phyloP scores from a whole-genome alignment of 2,329 filamentous ascomycete genomes.

The Pseudopyrenochaeta lycopersici region DNA sequence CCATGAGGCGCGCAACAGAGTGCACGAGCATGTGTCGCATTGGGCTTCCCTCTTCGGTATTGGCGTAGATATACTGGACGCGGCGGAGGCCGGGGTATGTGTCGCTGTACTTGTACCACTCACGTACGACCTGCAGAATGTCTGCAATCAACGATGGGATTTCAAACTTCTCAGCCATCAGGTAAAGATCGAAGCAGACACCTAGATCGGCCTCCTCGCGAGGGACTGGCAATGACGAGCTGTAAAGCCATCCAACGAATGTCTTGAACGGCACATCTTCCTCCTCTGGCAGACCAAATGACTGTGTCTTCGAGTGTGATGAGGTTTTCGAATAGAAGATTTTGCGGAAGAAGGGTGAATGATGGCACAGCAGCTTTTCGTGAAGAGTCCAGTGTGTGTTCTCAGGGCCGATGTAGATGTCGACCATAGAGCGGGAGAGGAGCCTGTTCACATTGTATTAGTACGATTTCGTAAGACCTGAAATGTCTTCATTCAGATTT shows the following conservation, averaged over 20 bases:
- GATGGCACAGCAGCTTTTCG: conserved; percentile 64
- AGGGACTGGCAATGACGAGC: conserved; percentile 56
- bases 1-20: conserved; percentile 60
- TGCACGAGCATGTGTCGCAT: conserved; percentile 61
- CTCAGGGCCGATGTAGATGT: conserved; percentile 64
- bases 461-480: not conserved
- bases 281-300: conserved; percentile 62
- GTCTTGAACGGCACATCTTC: conserved; percentile 61
- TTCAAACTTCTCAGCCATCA: conserved; percentile 63
- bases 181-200: conserved; percentile 62
- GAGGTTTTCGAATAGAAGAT: conserved; percentile 57
- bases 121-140: conserved; percentile 59
- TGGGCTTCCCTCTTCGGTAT: conserved; percentile 56
- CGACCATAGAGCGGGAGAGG: conserved; percentile 63
- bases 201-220: conserved; percentile 61
- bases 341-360: conserved; percentile 63
- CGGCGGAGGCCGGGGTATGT: conserved; percentile 62
- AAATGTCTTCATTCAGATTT: not conserved
- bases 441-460: conserved; percentile 50
- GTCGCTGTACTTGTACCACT: conserved; percentile 62
- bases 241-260: conserved; percentile 65
- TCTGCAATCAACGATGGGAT: conserved; percentile 59
- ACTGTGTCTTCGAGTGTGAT: conserved; percentile 39
- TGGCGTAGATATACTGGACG: conserved; percentile 63
- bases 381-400: conserved; percentile 65